These are phyloP conservation scores for Singerocomus inundabilis DNA, from an alignment of 1,284 basidiomycete genomes.

Conservation along the genomic window DNA sequence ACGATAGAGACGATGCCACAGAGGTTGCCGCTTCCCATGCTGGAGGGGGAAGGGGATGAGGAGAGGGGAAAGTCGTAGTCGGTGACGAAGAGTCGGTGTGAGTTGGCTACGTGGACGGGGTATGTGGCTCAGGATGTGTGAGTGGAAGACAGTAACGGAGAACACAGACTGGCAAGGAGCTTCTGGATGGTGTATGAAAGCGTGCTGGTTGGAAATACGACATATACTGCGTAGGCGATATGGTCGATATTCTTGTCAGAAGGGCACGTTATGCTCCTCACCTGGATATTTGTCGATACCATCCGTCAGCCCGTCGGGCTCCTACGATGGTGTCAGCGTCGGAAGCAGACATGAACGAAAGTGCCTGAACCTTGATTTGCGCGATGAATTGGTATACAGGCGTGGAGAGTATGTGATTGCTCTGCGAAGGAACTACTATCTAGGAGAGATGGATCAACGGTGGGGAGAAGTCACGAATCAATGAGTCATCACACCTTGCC, in stretches of 20 bases:
- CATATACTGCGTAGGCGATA: constrained; percentile 54
- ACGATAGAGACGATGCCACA: constrained; percentile 76
- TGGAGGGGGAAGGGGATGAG: constrained; percentile 44
- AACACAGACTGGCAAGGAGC: constrained; percentile 66
- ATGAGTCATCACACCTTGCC: constrained; percentile 49
- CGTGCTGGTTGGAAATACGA: constrained; percentile 59
- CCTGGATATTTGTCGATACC: constrained; percentile 74
- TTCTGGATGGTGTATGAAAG: constrained; percentile 72
- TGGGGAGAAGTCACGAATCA: not conserved
- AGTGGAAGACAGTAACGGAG: not conserved
- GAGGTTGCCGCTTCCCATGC: constrained; percentile 44
- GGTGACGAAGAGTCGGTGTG: constrained; percentile 75
- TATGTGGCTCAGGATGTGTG: not conserved
- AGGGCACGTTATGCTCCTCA: constrained; percentile 26
- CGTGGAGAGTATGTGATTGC: constrained; percentile 65
- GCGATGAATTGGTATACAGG: constrained; percentile 66
- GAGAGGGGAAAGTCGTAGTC: constrained; percentile 46
- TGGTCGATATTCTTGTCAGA: not conserved
- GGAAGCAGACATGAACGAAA: not conserved
- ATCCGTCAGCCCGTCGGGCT: constrained; percentile 65
- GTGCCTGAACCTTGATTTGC: constrained; percentile 57
- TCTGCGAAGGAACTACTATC: constrained; percentile 73
- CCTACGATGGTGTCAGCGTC: constrained; percentile 38
- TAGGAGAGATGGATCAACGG: constrained; percentile 25
- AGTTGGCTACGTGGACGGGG: constrained; percentile 50